Percentiles rank a stretch among this genome's conserved stretches.
These are phyloP conservation scores for Sclerospora graminicola DNA, from an alignment of 352 stramenopile genomes.

Conservation along the genomic window DNA sequence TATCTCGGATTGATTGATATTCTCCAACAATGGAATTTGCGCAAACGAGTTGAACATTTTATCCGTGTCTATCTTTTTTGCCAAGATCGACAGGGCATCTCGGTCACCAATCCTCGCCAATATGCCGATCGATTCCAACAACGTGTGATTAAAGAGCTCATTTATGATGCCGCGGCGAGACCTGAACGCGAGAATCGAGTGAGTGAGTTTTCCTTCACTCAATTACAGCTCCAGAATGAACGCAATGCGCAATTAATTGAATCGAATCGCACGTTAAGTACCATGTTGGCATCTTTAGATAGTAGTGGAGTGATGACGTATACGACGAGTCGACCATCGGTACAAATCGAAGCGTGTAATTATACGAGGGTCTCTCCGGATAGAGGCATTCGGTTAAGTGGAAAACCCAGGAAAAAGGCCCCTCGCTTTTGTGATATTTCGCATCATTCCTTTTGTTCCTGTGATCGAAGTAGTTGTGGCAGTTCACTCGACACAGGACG, in stretches of 20 bases:
- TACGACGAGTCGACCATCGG: conserved; percentile 15
- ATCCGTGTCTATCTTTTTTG: conserved; percentile 57
- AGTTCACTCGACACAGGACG: conserved; percentile 19
- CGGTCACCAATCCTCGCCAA: conserved; percentile 53
- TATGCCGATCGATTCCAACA: conserved; percentile 75
- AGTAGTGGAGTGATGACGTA: conserved; percentile 6
- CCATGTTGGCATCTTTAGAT: conserved; percentile 45
- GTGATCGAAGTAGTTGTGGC: conserved; percentile 9
- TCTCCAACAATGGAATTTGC: conserved; percentile 90
- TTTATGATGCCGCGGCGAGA: conserved; percentile 37
- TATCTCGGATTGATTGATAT: conserved; percentile 95
- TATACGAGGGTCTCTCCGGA: conserved; percentile 12
- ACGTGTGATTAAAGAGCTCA: conserved; percentile 61
- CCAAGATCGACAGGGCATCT: conserved; percentile 66
- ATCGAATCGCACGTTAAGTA: conserved; percentile 36
- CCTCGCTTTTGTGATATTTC: background rate
- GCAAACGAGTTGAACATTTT: conserved; percentile 86
- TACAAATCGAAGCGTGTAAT: conserved; percentile 8
- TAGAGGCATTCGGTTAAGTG: background rate
- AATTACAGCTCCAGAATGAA: conserved; percentile 34
- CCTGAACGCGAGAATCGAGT: conserved; percentile 18
- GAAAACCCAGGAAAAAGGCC: too few species aligned
- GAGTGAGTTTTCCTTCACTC: conserved; percentile 19
- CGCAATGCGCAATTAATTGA: conserved; percentile 32
- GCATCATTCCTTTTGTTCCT: conserved; percentile 10